phyloP scores from a whole-genome alignment of 2,329 filamentous ascomycete genomes.

The Keithomyces neogunnii region DNA sequence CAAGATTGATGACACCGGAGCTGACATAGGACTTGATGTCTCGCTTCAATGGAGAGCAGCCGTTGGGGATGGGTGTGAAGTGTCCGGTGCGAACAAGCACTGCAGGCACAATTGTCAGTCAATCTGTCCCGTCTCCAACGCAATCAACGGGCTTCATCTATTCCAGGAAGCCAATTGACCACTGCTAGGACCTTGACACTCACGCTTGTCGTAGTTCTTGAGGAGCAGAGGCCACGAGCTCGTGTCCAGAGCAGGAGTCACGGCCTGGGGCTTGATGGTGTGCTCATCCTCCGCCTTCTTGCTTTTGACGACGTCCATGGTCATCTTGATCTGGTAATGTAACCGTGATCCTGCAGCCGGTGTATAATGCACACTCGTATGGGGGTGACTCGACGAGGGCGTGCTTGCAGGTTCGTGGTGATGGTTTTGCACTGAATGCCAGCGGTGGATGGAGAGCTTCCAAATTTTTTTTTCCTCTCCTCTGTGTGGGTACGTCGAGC shows the following conservation, averaged over 20 bases:
- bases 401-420: constrained; percentile 10
- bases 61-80: constrained; percentile 92
- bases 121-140: neutral
- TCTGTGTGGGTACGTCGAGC: constrained; percentile 10
- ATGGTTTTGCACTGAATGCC: constrained; percentile 9
- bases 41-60: constrained; percentile 83
- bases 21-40: constrained; percentile 96
- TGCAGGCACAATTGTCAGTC: constrained; percentile 23
- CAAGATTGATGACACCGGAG: constrained; percentile 94
- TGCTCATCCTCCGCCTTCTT: constrained; percentile 57
- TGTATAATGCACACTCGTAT: constrained; percentile 11
- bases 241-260: constrained; percentile 70
- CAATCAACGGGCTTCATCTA: neutral
- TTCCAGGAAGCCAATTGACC: neutral
- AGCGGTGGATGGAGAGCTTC: constrained; percentile 10
- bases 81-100: constrained; percentile 90
- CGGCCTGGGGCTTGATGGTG: constrained; percentile 85
- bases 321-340: constrained; percentile 23
- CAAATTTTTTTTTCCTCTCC: constrained; percentile 12
- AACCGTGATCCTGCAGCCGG: constrained; percentile 9
- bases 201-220: constrained; percentile 92
- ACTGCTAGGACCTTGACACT: constrained; percentile 25
- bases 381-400: constrained; percentile 12
- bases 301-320: constrained; percentile 36
- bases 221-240: constrained; percentile 88